Evolutionary conservation across 148 eudicot genomes (phyloP).

Genomic region (Vaccinium vitisidaea): DNA sequence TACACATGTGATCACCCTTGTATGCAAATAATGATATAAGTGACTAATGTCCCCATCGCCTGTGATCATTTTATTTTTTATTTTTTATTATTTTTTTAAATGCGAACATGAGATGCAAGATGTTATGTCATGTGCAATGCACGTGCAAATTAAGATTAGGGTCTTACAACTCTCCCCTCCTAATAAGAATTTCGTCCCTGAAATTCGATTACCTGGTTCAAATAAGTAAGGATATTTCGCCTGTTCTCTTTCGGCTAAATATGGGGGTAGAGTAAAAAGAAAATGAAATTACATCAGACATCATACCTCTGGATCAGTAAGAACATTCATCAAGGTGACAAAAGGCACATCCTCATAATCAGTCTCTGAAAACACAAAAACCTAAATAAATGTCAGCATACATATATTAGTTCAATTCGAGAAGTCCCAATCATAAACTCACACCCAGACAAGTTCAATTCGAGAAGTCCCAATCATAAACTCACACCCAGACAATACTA

Average conservation of each 20-base stretch:
- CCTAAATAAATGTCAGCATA: neutral
- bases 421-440: slow-evolving; percentile 4
- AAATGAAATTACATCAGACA: neutral
- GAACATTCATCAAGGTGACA: slow-evolving; percentile 65
- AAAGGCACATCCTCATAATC: slow-evolving; percentile 55
- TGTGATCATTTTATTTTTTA: too few relatives aligned
- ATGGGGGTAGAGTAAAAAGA: neutral
- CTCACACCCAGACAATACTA: neutral
- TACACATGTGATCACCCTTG: too few relatives aligned
- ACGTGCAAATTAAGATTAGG: too few relatives aligned
- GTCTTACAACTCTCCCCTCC: too few relatives aligned
- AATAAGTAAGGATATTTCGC: too few relatives aligned
- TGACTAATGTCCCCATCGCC: too few relatives aligned
- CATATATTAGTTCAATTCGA: neutral
- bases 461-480: neutral
- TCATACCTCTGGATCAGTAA: slow-evolving; percentile 63
- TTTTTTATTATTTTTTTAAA: too few relatives aligned
- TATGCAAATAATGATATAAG: too few relatives aligned
- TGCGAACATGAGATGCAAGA: too few relatives aligned
- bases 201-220: too few relatives aligned
- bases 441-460: neutral
- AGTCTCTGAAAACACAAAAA: slow-evolving; percentile 47
- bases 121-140: too few relatives aligned
- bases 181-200: too few relatives aligned
- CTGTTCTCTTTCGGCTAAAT: neutral